These are phyloP conservation scores for Bidens hawaiensis DNA, from an alignment of 140 eudicot species.

Conservation along the genomic window DNA sequence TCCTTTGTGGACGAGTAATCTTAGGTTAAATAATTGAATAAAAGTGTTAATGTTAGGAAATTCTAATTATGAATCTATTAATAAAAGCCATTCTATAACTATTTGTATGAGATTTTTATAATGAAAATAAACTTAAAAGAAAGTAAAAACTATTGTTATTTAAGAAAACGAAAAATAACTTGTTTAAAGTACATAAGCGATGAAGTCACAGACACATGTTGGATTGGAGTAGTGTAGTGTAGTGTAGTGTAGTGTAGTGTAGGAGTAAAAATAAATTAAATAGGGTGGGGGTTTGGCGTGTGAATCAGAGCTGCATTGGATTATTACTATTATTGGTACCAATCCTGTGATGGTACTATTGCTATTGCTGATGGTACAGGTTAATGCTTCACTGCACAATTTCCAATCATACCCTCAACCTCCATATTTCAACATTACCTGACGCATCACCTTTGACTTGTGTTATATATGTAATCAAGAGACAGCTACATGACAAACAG, in stretches of 20 bases:
- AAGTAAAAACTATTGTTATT: too few relatives aligned
- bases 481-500: conserved; percentile 37
- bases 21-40: too few relatives aligned
- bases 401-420: conserved; percentile 21
- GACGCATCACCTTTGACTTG: conserved; percentile 34
- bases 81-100: too few relatives aligned
- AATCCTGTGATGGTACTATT: conserved; percentile 30
- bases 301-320: conserved; percentile 29
- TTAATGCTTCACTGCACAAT: conserved; percentile 14
- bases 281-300: conserved; percentile 36
- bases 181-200: not conserved
- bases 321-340: conserved; percentile 15
- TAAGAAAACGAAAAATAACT: too few relatives aligned
- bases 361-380: conserved; percentile 18
- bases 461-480: conserved; percentile 13
- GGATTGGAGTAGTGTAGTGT: conserved; percentile 12
- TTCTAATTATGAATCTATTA: too few relatives aligned
- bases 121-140: too few relatives aligned
- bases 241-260: conserved; percentile 21
- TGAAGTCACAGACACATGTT: conserved; percentile 25
- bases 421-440: conserved; percentile 27
- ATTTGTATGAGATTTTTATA: too few relatives aligned
- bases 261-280: conserved; percentile 23
- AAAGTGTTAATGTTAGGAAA: too few relatives aligned
- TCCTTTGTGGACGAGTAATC: too few relatives aligned